phyloP scores from a whole-genome alignment of 371 early-diverging fungal genomes.

The Homolaphlyctis polyrhiza region DNA sequence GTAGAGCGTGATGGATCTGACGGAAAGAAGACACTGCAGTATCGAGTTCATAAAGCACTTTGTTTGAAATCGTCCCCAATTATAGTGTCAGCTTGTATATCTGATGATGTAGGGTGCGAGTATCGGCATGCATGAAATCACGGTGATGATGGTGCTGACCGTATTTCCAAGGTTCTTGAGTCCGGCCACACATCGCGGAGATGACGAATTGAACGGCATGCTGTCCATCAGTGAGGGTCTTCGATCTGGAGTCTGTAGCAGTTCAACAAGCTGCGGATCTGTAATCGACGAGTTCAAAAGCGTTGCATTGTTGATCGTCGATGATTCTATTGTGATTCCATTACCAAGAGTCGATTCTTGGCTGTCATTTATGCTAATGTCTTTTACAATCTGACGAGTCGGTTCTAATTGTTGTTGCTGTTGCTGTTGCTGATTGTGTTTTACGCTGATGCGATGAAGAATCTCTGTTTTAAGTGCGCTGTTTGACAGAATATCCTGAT shows the following conservation, averaged over 20 bases:
- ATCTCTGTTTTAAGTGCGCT: too few relatives aligned
- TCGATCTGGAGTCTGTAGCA: not conserved
- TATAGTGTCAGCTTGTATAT: not conserved
- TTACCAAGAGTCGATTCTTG: too few relatives aligned
- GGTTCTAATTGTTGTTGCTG: not conserved
- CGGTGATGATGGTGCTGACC: conserved; percentile 10
- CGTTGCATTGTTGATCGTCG: not conserved
- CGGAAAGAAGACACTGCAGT: conserved; percentile 86
- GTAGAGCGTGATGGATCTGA: conserved; percentile 71
- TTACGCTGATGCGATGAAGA: too few relatives aligned
- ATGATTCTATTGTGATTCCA: too few relatives aligned
- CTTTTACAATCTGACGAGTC: too few relatives aligned
- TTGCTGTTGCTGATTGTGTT: too few relatives aligned
- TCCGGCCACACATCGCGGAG: conserved; percentile 26
- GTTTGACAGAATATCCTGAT: not conserved
- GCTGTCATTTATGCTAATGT: too few relatives aligned
- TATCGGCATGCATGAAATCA: not conserved
- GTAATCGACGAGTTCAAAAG: not conserved
- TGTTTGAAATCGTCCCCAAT: not conserved
- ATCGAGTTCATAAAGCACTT: conserved; percentile 94
- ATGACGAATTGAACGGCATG: not conserved
- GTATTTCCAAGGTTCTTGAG: conserved; percentile 37
- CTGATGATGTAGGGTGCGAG: not conserved
- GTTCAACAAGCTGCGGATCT: not conserved
- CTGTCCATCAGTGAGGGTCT: not conserved